phyloP scores from a whole-genome alignment of 371 early-diverging fungal species.

The Apophysomyces ossiformis region DNA sequence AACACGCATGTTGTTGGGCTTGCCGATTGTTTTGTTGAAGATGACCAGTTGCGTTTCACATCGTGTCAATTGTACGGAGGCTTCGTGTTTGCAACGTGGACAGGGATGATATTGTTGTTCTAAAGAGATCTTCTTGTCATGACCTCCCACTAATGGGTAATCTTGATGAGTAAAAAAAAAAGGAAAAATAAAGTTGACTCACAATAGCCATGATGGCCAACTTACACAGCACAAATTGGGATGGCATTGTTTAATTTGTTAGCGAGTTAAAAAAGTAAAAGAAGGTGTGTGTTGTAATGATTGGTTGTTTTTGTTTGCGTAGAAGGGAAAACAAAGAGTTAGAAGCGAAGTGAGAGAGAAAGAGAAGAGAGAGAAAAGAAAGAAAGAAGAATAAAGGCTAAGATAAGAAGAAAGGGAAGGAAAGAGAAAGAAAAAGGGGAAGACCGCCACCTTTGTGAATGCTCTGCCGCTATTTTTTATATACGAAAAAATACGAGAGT shows the following conservation, averaged over 20 bases:
- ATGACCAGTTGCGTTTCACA: constrained; percentile 41
- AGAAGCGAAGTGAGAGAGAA: constrained; percentile 10
- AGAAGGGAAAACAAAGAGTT: constrained; percentile 1
- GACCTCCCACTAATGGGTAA: constrained; percentile 33
- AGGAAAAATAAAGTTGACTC: background rate
- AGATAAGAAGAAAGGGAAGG: constrained; percentile 7
- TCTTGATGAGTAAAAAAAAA: background rate
- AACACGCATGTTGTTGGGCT: constrained; percentile 40
- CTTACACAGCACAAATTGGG: constrained; percentile 22
- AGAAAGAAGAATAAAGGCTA: no score
- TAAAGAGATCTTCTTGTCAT: constrained; percentile 40
- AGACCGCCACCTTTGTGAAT: constrained; percentile 3
- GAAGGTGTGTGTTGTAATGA: background rate
- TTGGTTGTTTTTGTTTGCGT: background rate
- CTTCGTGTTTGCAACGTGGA: constrained; percentile 37
- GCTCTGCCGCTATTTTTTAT: constrained; percentile 3
- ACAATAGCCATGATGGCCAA: background rate
- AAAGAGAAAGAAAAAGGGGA: constrained; percentile 1
- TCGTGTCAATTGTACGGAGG: constrained; percentile 47
- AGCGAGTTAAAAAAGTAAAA: background rate
- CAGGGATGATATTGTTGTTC: constrained; percentile 49
- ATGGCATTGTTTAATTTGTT: constrained; percentile 10
- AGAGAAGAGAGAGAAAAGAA: constrained; percentile 8
- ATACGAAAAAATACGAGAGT: background rate
- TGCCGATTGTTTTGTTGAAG: constrained; percentile 35